Conservation (phyloP, 306 rosid species). For the Prunus kanzakura region DNA sequence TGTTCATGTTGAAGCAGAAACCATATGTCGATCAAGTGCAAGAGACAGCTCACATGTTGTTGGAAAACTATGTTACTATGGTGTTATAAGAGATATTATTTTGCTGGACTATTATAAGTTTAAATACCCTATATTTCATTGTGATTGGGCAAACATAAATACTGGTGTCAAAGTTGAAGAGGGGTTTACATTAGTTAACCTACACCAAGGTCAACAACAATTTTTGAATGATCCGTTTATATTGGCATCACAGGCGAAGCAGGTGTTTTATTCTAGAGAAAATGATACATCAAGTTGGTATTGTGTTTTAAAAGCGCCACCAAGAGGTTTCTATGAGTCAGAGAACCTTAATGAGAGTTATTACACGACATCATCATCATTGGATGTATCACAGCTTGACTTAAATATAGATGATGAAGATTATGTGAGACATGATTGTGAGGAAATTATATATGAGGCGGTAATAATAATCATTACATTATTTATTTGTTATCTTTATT, state of each 20-base stretch:
- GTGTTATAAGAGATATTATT: too few species aligned
- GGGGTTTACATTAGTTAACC: background rate
- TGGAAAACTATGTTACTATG: background rate
- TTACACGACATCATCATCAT: background rate
- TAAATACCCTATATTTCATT: too few species aligned
- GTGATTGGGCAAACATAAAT: background rate
- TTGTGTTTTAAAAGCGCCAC: background rate
- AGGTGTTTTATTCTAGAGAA: background rate
- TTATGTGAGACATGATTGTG: background rate
- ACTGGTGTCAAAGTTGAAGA: background rate
- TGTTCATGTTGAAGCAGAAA: background rate
- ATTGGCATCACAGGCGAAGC: background rate
- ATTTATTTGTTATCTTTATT: too few species aligned
- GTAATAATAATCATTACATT: background rate
- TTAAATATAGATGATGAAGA: background rate
- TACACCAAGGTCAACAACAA: background rate
- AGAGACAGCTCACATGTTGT: background rate
- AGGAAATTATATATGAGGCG: background rate
- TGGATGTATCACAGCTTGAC: background rate
- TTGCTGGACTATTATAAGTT: too few species aligned
- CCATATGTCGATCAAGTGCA: background rate
- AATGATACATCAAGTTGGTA: background rate
- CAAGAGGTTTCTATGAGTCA: background rate
- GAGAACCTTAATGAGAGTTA: background rate
- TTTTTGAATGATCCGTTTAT: background rate